Conservation (phyloP, 257 asterid genomes). For the Avicennia marina region DNA sequence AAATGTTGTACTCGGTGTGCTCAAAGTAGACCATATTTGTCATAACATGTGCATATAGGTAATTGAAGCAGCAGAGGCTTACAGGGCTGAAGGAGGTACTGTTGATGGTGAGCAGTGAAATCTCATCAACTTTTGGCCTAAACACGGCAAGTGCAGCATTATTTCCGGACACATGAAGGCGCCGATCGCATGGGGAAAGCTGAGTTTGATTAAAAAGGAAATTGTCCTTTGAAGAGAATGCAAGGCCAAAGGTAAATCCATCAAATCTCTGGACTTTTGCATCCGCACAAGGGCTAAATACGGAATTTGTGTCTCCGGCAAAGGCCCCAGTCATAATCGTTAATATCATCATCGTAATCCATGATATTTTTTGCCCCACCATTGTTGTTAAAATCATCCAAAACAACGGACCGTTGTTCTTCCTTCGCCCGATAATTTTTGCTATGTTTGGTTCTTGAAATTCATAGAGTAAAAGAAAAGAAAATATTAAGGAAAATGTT, state of each 20-base stretch:
- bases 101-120: constrained; percentile 80
- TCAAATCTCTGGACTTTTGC: constrained; percentile 60
- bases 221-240: constrained; percentile 55
- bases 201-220: constrained; percentile 77
- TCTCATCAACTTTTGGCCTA: constrained; percentile 89
- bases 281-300: constrained; percentile 73
- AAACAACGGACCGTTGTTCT: too few species aligned
- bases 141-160: constrained; percentile 58
- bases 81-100: constrained; percentile 53
- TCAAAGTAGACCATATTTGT: neutral
- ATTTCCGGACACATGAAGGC: constrained; percentile 52
- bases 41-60: neutral
- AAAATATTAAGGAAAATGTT: too few species aligned
- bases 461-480: too few species aligned
- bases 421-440: too few species aligned
- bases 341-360: constrained; percentile 22
- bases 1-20: neutral
- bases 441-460: too few species aligned
- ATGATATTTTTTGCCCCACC: neutral
- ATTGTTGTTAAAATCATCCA: too few species aligned
- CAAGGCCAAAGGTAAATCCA: constrained; percentile 87
- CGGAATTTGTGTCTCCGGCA: constrained; percentile 56
- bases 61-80: constrained; percentile 6
- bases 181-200: constrained; percentile 88
- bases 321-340: constrained; percentile 22